phyloP scores from a whole-genome alignment of 2,329 filamentous ascomycete species.

The Aspergillus hiratsukae region DNA sequence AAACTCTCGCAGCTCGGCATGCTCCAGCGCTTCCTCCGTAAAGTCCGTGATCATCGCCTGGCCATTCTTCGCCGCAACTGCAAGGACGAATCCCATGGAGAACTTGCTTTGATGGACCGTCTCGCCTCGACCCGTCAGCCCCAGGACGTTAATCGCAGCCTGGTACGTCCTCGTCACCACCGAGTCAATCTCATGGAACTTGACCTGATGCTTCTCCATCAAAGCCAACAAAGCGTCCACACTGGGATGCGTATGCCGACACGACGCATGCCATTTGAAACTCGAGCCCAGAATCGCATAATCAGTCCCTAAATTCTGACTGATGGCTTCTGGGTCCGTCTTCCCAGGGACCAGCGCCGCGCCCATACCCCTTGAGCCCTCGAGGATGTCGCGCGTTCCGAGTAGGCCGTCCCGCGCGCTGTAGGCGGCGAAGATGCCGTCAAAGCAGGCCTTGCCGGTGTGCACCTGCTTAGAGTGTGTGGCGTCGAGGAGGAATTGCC shows the following conservation, averaged over 20 bases:
- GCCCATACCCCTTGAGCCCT: slow-evolving; percentile 26
- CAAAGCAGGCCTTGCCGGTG: slow-evolving; percentile 29
- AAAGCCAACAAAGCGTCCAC: slow-evolving; percentile 27
- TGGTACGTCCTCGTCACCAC: slow-evolving; percentile 25
- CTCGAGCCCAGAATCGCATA: slow-evolving; percentile 26
- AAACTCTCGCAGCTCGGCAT: slow-evolving; percentile 21
- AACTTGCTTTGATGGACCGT: slow-evolving; percentile 34
- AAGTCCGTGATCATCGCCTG: slow-evolving; percentile 30
- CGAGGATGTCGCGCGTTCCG: slow-evolving; percentile 25
- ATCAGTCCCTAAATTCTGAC: slow-evolving; percentile 20
- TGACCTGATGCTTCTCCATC: slow-evolving; percentile 21
- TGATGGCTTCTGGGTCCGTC: slow-evolving; percentile 20
- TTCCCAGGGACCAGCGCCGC: slow-evolving; percentile 18
- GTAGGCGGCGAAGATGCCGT: slow-evolving; percentile 30
- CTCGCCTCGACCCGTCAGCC: slow-evolving; percentile 23
- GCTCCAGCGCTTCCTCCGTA: slow-evolving; percentile 22
- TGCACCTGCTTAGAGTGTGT: slow-evolving; percentile 31
- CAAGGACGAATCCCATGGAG: slow-evolving; percentile 32
- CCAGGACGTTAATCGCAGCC: slow-evolving; percentile 28
- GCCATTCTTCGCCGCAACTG: slow-evolving; percentile 28
- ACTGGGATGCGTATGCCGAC: slow-evolving; percentile 29
- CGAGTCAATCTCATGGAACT: slow-evolving; percentile 26
- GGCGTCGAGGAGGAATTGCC: slow-evolving; percentile 30
- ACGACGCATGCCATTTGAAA: slow-evolving; percentile 33
- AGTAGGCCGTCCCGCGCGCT: slow-evolving; percentile 23